Evolutionary conservation across 1,284 basidiomycete species (phyloP).

Genomic region (Omphalotus olearius): DNA sequence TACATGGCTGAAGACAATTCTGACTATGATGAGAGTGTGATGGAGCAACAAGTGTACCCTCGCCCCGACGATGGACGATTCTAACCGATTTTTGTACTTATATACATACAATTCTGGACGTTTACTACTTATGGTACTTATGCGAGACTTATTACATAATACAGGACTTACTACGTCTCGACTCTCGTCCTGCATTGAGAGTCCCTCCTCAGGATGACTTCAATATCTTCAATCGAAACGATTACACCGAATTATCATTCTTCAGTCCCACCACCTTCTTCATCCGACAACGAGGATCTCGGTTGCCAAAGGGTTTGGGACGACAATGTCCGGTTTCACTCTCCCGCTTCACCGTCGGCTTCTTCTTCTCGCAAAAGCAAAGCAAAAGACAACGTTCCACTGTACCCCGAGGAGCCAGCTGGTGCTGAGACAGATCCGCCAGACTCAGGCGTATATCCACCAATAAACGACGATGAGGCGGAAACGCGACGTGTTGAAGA

Average conservation of each 20-base stretch:
- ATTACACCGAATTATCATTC: slow-evolving; percentile 13
- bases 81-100: slow-evolving; percentile 11
- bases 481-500: slow-evolving; percentile 68
- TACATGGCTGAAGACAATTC: slow-evolving; percentile 46
- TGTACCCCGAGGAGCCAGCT: slow-evolving; percentile 16
- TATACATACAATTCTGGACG: background rate
- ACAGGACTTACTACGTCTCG: background rate
- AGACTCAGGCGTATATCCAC: slow-evolving; percentile 50
- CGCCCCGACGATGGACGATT: slow-evolving; percentile 25
- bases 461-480: slow-evolving; percentile 55
- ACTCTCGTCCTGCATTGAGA: background rate
- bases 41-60: slow-evolving; percentile 25
- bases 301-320: slow-evolving; percentile 10
- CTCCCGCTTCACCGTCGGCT: background rate
- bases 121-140: background rate
- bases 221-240: slow-evolving; percentile 21
- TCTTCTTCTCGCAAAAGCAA: slow-evolving; percentile 12
- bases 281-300: slow-evolving; percentile 9
- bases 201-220: slow-evolving; percentile 17
- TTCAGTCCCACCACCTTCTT: background rate
- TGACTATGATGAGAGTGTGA: slow-evolving; percentile 42
- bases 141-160: background rate
- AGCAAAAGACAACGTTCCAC: slow-evolving; percentile 13
- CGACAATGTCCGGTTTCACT: slow-evolving; percentile 6
- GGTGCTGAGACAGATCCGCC: slow-evolving; percentile 28